A percentile compares a stretch with the other conserved stretches of the same genome.
Conservation (phyloP, 495 filamentous ascomycete genomes). For the Aspergillus homomorphus region DNA sequence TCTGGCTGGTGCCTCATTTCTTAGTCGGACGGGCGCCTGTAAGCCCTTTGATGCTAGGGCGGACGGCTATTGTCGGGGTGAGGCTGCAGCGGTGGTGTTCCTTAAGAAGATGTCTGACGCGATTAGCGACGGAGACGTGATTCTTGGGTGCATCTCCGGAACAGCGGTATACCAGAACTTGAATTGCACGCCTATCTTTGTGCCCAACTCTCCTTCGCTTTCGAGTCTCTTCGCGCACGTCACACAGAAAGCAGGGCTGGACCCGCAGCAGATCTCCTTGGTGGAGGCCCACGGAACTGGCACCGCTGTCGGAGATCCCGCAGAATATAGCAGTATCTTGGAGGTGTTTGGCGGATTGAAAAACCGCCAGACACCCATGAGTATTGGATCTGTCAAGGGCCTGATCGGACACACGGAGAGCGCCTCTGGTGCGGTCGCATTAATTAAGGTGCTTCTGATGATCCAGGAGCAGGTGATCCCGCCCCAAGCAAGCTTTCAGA, state of each 20-base stretch:
- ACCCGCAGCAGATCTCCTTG: slow-evolving; percentile 58
- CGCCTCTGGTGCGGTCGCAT: slow-evolving; percentile 37
- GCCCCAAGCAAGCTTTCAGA: slow-evolving; percentile 36
- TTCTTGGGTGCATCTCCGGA: slow-evolving; percentile 58
- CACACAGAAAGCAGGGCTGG: slow-evolving; percentile 51
- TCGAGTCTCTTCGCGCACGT: slow-evolving; percentile 53
- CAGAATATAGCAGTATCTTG: slow-evolving; percentile 45
- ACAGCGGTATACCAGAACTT: slow-evolving; percentile 62
- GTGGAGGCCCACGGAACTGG: slow-evolving; percentile 76
- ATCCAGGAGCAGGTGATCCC: slow-evolving; percentile 41
- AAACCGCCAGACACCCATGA: slow-evolving; percentile 5
- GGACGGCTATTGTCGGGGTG: slow-evolving; percentile 70
- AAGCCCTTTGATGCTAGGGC: slow-evolving; percentile 68
- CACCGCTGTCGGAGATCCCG: slow-evolving; percentile 64
- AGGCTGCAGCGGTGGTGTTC: slow-evolving; percentile 58
- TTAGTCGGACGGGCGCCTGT: slow-evolving; percentile 45
- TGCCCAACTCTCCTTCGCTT: slow-evolving; percentile 61
- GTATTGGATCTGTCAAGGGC: slow-evolving; percentile 43
- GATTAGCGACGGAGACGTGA: slow-evolving; percentile 55
- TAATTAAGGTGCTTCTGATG: slow-evolving; percentile 47
- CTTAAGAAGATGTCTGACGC: slow-evolving; percentile 65
- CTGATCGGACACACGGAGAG: slow-evolving; percentile 48
- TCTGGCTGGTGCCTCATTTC: slow-evolving; percentile 29
- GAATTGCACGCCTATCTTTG: slow-evolving; percentile 58
- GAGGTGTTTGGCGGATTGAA: slow-evolving; percentile 24